Conservation (phyloP, 1,284 basidiomycete genomes). For the Moesziomyces parantarcticus region DNA sequence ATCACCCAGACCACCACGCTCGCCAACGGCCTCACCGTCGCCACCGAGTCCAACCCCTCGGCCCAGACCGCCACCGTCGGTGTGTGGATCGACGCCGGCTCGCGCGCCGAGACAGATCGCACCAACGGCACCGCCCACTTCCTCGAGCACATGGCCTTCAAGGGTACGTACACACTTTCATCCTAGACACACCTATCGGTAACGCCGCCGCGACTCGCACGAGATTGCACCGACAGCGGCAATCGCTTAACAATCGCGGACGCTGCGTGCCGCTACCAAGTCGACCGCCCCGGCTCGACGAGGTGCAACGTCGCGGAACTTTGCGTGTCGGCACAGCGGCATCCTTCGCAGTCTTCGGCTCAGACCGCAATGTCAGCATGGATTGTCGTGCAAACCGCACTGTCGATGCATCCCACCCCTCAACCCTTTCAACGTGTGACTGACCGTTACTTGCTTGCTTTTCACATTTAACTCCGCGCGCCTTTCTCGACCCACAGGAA, state of each 20-base stretch:
- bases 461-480: not conserved
- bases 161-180: constrained; percentile 62
- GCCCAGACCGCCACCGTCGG: constrained; percentile 98
- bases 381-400: not conserved
- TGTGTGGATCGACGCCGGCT: constrained; percentile 98
- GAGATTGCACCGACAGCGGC: not conserved
- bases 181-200: constrained; percentile 1
- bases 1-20: constrained; percentile 64
- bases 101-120: constrained; percentile 90
- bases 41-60: constrained; percentile 83
- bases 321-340: too few relatives aligned
- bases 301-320: not conserved
- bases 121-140: constrained; percentile 98
- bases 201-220: not conserved
- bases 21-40: constrained; percentile 66
- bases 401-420: not conserved
- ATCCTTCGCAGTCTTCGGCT: not conserved
- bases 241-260: not conserved
- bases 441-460: constrained; percentile 1
- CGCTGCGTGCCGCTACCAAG: not conserved
- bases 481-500: constrained; percentile 73
- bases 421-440: not conserved
- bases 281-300: not conserved
- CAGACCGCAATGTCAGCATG: not conserved
- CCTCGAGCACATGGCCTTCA: constrained; percentile 90